Base-by-base conservation (phyloP, 345 rosid species). In the Camelina hispida region DNA sequence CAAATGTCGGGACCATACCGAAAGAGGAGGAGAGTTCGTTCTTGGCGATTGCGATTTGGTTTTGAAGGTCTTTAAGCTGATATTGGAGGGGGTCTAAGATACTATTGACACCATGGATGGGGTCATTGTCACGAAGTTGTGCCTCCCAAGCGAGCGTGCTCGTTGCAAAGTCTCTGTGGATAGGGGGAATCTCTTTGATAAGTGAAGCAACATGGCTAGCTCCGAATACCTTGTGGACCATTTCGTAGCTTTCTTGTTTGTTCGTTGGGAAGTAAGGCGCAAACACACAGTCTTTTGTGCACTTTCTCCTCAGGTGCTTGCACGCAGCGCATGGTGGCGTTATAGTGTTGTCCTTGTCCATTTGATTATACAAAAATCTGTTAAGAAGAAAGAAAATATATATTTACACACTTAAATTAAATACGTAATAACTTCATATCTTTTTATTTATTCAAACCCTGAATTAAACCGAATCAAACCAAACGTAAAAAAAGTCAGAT, bases 251-350 rank as follows among this genome's bases (percentile, higher is more conserved):
- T 10, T 82, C 82, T 4, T 77, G 87, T 57, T 84, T 85, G 42
- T 80, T 82, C 1, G 86, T 79, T 2, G 89, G 85, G 61, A 87
- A 87, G 71, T 87, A 83, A 12, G 91, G 91, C 2, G 89, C 89
- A 15, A 85, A 87, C 0, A 81, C 66, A 63, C 91, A 87, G 8
- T 82, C 88, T 55, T 75, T 75, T 1, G 85, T 79, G 78, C 92
- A 87, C 66, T 83, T 87, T 66, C 83, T 80, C 57, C 87, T 66
- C 16, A 75, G 83, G 40, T 79, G 42, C 84, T 87, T 87, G 81
- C 89, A 87, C 16, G 88, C 88, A 1, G 92, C 88, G 47, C 92
- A 87, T 8, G 92, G 87, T 13, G 84, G 63, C 3, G 84, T 54
- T 84, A 80, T 83, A 40, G 28, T 25, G 28, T 25, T 25, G 28